Evolutionary conservation across 495 filamentous ascomycete genomes (phyloP).

Genomic region (Haplographium delicatum): DNA sequence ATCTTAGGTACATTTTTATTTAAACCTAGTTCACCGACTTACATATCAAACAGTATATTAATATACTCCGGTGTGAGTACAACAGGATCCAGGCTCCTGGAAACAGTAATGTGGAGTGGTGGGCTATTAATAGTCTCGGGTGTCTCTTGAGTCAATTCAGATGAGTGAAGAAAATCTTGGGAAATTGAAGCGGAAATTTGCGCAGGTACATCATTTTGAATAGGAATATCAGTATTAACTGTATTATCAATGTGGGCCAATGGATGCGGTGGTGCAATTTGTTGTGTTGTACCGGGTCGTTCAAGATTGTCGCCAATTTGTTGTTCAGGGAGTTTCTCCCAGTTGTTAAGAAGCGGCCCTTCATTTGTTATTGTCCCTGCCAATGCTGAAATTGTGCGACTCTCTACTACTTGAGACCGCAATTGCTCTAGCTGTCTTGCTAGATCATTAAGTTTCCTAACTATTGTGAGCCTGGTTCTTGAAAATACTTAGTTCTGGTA

Average conservation of each 20-base stretch:
- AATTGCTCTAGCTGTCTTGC: not conserved
- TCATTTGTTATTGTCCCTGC: no score
- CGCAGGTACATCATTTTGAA: no score
- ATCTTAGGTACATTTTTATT: no score
- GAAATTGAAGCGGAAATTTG: no score
- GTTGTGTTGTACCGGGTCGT: not conserved
- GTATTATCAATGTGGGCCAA: no score
- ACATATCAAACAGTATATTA: not conserved
- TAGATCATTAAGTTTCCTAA: slow-evolving; percentile 7
- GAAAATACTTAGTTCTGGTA: not conserved
- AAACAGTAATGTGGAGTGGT: not conserved
- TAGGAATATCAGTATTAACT: no score
- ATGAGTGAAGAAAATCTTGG: no score
- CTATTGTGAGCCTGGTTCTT: not conserved
- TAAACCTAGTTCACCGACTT: not conserved
- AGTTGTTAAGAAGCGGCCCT: no score
- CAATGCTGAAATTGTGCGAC: not conserved
- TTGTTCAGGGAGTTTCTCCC: not conserved
- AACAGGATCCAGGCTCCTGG: not conserved
- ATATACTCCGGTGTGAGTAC: not conserved
- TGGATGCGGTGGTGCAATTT: not conserved
- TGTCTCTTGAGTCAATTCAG: not conserved
- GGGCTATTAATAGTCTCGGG: not conserved
- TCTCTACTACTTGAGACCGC: not conserved
- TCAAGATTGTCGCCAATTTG: not conserved